A percentile compares a stretch with the other conserved stretches of the same genome.
Conservation (phyloP, 108 stramenopile species). For the Hondaea fermentalgiana region DNA sequence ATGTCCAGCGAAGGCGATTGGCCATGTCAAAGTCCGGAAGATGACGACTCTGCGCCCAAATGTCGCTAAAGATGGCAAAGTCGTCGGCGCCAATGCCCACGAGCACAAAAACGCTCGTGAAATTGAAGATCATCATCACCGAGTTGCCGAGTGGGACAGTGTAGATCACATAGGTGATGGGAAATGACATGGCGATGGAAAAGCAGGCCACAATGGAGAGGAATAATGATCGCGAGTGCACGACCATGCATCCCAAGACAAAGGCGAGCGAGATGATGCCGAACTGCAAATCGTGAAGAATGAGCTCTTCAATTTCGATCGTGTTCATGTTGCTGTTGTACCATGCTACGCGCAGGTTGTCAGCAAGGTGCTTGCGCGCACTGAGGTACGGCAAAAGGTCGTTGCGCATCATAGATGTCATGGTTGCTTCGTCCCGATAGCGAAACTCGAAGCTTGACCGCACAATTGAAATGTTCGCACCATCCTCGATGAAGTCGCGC, state of each 20-base stretch:
- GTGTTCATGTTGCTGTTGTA: not conserved
- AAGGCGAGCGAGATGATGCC: not conserved
- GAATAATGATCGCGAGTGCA: not conserved
- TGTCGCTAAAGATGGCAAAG: not conserved
- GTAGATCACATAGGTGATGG: constrained; percentile 12
- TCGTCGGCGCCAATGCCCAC: constrained; percentile 10
- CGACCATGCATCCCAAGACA: not conserved
- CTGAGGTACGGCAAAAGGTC: not conserved
- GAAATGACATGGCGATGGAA: not conserved
- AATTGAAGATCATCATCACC: constrained; percentile 14
- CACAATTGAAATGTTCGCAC: not conserved
- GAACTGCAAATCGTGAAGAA: not conserved
- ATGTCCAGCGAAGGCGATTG: not conserved
- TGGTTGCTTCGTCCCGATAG: not conserved
- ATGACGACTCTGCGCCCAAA: constrained; percentile 4
- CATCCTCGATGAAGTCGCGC: not conserved
- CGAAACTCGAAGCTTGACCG: not conserved
- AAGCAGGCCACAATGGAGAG: not conserved
- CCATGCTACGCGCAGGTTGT: not conserved
- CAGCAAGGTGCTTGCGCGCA: not conserved
- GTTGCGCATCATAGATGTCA: not conserved
- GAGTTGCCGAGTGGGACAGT: not conserved
- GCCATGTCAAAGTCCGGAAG: not conserved
- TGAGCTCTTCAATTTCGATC: not conserved
- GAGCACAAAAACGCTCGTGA: not conserved